A percentile compares a stretch with the other conserved stretches of the same genome.
Evolutionary conservation across 345 rosid genomes (phyloP).

Genomic region (Orychophragmus violaceus): DNA sequence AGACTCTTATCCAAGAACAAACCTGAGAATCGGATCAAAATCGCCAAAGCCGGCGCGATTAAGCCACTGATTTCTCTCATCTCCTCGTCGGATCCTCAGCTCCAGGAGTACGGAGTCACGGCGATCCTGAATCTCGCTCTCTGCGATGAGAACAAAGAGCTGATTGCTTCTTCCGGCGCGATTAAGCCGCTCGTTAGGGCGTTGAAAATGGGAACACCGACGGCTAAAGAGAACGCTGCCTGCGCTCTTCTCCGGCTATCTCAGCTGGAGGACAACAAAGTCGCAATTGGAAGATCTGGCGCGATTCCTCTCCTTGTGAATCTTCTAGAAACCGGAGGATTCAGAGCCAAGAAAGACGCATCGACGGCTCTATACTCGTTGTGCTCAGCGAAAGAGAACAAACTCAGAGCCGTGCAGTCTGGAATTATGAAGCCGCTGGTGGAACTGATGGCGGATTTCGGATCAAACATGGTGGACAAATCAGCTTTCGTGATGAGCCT

Average conservation of each 20-base stretch:
- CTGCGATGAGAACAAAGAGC: conserved; percentile 85
- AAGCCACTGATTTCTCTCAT: conserved; percentile 62
- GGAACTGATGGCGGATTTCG: conserved; percentile 93
- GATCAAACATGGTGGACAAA: conserved; percentile 94
- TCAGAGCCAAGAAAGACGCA: conserved; percentile 90
- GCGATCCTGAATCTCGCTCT: conserved; percentile 84
- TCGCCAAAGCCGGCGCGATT: conserved; percentile 81
- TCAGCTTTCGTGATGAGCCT: conserved; percentile 68
- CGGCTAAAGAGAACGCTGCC: conserved; percentile 86
- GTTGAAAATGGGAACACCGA: conserved; percentile 60
- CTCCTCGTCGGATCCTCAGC: conserved; percentile 65
- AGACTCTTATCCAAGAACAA: conserved; percentile 88
- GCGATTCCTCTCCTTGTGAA: conserved; percentile 66
- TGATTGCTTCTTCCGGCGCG: conserved; percentile 74
- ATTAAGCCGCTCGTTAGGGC: conserved; percentile 77
- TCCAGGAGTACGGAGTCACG: conserved; percentile 92
- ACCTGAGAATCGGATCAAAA: conserved; percentile 72
- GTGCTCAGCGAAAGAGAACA: conserved; percentile 78
- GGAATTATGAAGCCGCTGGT: conserved; percentile 80
- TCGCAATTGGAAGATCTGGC: conserved; percentile 85
- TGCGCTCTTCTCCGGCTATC: conserved; percentile 89
- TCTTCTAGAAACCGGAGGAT: conserved; percentile 60
- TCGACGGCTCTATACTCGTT: conserved; percentile 82
- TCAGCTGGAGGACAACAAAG: conserved; percentile 75
- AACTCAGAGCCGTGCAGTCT: conserved; percentile 66